Percentiles rank a stretch among this genome's conserved stretches.
phyloP scores from a whole-genome alignment of 2,329 filamentous ascomycete genomes.

The Claviceps purpurea region DNA sequence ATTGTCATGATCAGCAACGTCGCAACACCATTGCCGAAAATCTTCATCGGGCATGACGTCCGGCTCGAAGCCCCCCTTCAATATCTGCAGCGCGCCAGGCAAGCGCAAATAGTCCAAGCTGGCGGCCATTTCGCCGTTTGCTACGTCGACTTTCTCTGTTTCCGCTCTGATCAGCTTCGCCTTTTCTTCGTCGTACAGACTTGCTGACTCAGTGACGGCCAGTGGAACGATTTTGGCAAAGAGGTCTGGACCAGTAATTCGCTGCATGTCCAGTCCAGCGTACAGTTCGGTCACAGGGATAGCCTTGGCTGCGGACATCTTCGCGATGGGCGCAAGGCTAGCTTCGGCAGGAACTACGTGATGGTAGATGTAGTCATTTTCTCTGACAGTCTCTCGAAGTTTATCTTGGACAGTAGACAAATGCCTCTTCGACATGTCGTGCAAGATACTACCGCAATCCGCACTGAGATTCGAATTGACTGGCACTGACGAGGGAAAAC shows the following conservation, averaged over 20 bases:
- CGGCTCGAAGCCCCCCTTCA: conserved; percentile 88
- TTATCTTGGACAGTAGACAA: conserved; percentile 69
- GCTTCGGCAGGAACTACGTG: conserved; percentile 80
- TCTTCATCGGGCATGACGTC: conserved; percentile 81
- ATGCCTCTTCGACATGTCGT: conserved; percentile 78
- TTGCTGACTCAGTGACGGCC: conserved; percentile 90
- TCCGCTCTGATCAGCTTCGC: conserved; percentile 90
- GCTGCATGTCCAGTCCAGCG: conserved; percentile 90
- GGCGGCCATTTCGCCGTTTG: conserved; percentile 90
- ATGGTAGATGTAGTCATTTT: conserved; percentile 98
- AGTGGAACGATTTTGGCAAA: conserved; percentile 95
- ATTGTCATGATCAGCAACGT: conserved; percentile 73
- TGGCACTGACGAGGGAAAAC: conserved; percentile 68
- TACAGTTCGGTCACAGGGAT: conserved; percentile 96
- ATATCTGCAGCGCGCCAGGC: conserved; percentile 73
- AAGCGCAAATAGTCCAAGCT: conserved; percentile 88
- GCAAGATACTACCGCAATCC: conserved; percentile 60
- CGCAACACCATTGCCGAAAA: conserved; percentile 86
- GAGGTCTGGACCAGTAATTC: conserved; percentile 91
- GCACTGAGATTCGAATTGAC: conserved; percentile 70
- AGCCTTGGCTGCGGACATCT: conserved; percentile 87
- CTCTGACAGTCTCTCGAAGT: conserved; percentile 62
- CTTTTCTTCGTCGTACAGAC: conserved; percentile 96
- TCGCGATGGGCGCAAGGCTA: conserved; percentile 66
- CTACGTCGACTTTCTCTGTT: conserved; percentile 81